Base-by-base conservation (phyloP, 352 stramenopile genomes). In the Globisporangium megalacanthum region DNA sequence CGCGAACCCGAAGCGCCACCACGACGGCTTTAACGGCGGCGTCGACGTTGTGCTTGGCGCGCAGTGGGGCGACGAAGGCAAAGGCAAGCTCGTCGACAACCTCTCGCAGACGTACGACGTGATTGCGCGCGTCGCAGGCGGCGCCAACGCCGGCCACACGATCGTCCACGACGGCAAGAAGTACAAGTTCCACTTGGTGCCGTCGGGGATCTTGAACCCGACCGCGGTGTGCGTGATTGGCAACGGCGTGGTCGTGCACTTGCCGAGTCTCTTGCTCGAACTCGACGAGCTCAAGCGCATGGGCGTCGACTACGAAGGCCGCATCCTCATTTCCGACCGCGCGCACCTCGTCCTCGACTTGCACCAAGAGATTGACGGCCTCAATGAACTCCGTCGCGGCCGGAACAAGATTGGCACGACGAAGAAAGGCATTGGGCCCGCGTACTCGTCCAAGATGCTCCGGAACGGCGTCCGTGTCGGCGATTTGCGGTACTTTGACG, bases 151-250 rank as follows among this genome's bases (percentile, higher is more conserved):
- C 29, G 97, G 97, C 31, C 97, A 99, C 81, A 99, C 97, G 45
- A 99, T 99, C 69, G 95, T 99, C 49, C 95, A 98, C 54, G 80
- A 99, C 49, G 84, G 91, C 50, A 97, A 97, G 79, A 98, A 98
- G 75, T 99, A 99, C 86, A 99, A 99, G 73, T 99, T 99, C 78
- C 97, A 99, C 80, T 74, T 99, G 6, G 79, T 99, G 54, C 97
- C 97, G 4, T 99, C 90, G 45, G 97, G 97, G 49, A 98, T 99
- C 56, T 72, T 99, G 44, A 98, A 99, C 73, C 80, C 90, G 31
- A 77, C 96, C 47, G 95, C 94, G 0, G 89, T 92, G 37, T 98
- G 96, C 68, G 85, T 99, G n/a, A 97, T 99, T 54, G 96, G 97
- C 41, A 99, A 99, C 72, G 97, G 97, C 56, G 97, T 99, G 14